These are phyloP conservation scores for Coemansia sp. DNA, from an alignment of 192 early-diverging fungal species.

Conservation along the genomic window DNA sequence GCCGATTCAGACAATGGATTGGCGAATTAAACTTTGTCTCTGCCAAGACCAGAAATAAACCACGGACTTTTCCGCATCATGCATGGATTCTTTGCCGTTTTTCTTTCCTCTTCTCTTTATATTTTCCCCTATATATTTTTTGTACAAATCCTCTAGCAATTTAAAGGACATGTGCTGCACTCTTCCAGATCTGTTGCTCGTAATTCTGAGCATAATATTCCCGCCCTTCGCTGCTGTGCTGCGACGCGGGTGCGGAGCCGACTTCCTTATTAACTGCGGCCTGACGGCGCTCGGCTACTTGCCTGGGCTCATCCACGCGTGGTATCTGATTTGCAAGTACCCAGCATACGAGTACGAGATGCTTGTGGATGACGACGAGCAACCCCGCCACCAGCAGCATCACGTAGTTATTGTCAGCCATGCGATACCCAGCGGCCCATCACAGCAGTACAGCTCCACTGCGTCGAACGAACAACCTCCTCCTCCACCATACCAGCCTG, in stretches of 20 bases:
- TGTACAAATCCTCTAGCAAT: constrained; percentile 1
- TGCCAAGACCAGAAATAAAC: too few relatives aligned
- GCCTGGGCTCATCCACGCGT: constrained; percentile 72
- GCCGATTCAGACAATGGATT: neutral
- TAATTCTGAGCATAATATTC: constrained; percentile 57
- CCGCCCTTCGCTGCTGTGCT: constrained; percentile 69
- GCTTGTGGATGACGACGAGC: constrained; percentile 48
- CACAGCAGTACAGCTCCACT: constrained; percentile 1
- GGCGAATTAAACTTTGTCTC: too few relatives aligned
- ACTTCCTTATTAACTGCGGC: constrained; percentile 72
- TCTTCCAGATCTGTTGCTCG: constrained; percentile 48
- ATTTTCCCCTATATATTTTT: neutral
- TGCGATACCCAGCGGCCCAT: constrained; percentile 7
- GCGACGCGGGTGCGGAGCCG: constrained; percentile 64
- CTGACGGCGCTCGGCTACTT: constrained; percentile 74
- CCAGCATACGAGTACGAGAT: constrained; percentile 53
- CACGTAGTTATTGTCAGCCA: constrained; percentile 43
- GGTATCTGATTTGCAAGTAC: constrained; percentile 67
- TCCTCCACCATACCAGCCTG: constrained; percentile 40
- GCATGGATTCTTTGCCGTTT: too few relatives aligned
- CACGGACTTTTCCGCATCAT: too few relatives aligned
- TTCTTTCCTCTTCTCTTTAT: neutral
- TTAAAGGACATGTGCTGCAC: constrained; percentile 40
- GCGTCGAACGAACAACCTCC: constrained; percentile 20
- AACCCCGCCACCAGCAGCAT: constrained; percentile 30